Evolutionary conservation across 495 filamentous ascomycete species (phyloP).

Genomic region (Lasiosphaeriaceae sp.): DNA sequence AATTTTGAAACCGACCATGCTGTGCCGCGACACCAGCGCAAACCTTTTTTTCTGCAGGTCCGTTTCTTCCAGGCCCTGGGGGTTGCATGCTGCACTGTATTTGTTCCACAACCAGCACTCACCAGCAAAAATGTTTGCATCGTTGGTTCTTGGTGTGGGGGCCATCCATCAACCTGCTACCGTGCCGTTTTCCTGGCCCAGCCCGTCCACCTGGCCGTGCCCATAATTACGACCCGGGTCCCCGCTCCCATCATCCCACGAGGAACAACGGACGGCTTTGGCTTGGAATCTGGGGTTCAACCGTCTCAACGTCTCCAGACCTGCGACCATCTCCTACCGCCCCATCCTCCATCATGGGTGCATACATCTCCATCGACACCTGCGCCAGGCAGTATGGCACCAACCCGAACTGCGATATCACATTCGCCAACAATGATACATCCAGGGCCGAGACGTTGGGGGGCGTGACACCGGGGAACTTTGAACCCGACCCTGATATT

Average conservation of each 20-base stretch:
- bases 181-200: neutral
- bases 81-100: neutral
- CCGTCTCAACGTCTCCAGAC: no score
- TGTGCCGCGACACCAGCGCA: neutral
- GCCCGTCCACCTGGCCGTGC: neutral
- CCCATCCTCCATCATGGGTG: conserved; percentile 12
- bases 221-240: neutral
- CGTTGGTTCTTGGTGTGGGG: no score
- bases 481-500: conserved; percentile 19
- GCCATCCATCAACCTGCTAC: no score
- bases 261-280: no score
- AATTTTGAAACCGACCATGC: neutral
- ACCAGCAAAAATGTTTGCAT: neutral
- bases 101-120: neutral
- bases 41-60: neutral
- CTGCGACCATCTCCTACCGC: no score
- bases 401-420: conserved; percentile 8
- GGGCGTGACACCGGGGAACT: neutral
- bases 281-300: neutral
- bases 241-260: neutral
- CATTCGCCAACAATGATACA: neutral
- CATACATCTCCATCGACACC: conserved; percentile 7
- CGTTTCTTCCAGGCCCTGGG: neutral
- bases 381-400: conserved; percentile 6
- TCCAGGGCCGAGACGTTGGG: conserved; percentile 3